A percentile compares a stretch with the other conserved stretches of the same genome.
These are phyloP conservation scores for Yarrowia phangngaensis DNA, from an alignment of 805 yeast species.

Conservation along the genomic window DNA sequence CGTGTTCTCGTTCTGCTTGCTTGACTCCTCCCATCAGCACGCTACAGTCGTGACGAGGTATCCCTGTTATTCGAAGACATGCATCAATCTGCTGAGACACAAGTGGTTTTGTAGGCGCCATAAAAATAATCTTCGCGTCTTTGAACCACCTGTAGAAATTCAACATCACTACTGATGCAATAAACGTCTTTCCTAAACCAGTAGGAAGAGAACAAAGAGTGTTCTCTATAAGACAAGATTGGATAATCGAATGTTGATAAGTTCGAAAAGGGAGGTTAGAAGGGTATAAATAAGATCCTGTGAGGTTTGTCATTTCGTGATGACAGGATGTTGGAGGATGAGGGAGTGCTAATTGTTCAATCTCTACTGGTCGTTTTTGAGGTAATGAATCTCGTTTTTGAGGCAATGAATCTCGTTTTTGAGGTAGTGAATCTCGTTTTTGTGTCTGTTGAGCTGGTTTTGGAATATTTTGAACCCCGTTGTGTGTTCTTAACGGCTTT, in stretches of 20 bases:
- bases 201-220: slow-evolving; percentile 90
- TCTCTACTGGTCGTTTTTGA: too few species aligned
- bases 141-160: slow-evolving; percentile 86
- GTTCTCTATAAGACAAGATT: slow-evolving; percentile 66
- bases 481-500: too few species aligned
- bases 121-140: slow-evolving; percentile 73
- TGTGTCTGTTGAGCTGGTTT: too few species aligned
- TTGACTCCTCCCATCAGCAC: slow-evolving; percentile 56
- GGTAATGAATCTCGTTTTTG: too few species aligned
- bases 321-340: not conserved
- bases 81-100: slow-evolving; percentile 97
- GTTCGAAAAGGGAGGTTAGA: slow-evolving; percentile 79
- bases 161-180: slow-evolving; percentile 90
- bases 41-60: slow-evolving; percentile 72
- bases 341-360: too few species aligned
- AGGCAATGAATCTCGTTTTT: too few species aligned
- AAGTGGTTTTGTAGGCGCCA: slow-evolving; percentile 96
- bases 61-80: slow-evolving; percentile 80
- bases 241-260: slow-evolving; percentile 80
- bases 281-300: slow-evolving; percentile 57
- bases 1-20: slow-evolving; percentile 53
- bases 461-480: too few species aligned
- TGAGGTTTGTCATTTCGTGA: slow-evolving; percentile 1
- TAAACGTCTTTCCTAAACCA: slow-evolving; percentile 94
- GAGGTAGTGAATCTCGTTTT: too few species aligned